These are phyloP conservation scores for Arabidopsis suecica DNA, from an alignment of 345 rosid genomes.

Conservation along the genomic window DNA sequence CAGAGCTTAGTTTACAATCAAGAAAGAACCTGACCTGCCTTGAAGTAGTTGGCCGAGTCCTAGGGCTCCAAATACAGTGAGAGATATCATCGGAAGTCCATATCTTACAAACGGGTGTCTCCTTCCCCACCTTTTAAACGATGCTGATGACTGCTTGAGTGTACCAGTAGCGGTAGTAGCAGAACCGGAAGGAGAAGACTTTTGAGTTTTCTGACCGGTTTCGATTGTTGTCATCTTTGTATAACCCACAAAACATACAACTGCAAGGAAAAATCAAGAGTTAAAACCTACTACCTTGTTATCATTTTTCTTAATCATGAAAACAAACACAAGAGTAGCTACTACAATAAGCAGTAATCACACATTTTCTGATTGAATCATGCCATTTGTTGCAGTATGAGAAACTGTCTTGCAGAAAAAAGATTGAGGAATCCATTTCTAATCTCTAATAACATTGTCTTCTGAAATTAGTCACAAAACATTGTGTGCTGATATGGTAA, in stretches of 20 bases:
- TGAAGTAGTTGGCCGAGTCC: conserved; percentile 93
- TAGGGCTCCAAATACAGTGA: conserved; percentile 77
- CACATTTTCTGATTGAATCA: neutral
- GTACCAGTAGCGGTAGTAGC: conserved; percentile 25
- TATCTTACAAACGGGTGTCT: conserved; percentile 83
- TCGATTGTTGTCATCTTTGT: conserved; percentile 46
- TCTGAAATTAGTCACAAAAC: too few relatives aligned
- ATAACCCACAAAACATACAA: conserved; percentile 23
- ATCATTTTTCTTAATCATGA: too few relatives aligned
- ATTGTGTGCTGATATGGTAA: too few relatives aligned
- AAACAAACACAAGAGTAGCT: neutral
- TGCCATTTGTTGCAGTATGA: neutral
- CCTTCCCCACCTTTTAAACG: conserved; percentile 89
- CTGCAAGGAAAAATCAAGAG: conserved; percentile 29
- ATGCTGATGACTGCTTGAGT: conserved; percentile 39
- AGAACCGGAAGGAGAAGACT: conserved; percentile 35
- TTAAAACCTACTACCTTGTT: neutral
- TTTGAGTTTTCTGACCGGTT: conserved; percentile 38
- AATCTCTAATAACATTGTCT: too few relatives aligned
- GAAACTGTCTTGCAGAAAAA: neutral
- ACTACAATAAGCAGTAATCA: neutral
- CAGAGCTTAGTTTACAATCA: neutral
- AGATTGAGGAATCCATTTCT: neutral
- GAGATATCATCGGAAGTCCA: conserved; percentile 95
- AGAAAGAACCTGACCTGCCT: conserved; percentile 75